Percentiles rank a stretch among this genome's conserved stretches.
Evolutionary conservation across 768 basidiomycete species (phyloP).

Genomic region (Boletus rubroflammeus): DNA sequence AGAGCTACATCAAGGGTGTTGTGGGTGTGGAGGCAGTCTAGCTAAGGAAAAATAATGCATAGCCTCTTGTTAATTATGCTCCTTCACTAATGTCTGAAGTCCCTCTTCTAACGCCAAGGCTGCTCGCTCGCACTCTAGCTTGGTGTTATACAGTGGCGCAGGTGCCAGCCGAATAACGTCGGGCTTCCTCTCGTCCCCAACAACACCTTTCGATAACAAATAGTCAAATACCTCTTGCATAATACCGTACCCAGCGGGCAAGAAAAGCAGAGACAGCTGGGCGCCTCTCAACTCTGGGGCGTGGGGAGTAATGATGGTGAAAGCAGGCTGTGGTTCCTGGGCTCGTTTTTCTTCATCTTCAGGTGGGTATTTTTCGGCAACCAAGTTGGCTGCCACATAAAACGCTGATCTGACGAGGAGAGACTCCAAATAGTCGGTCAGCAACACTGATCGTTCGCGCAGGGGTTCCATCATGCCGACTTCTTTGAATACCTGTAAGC

Average conservation of each 20-base stretch:
- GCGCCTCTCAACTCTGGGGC: slow-evolving; percentile 69
- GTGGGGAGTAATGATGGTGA: slow-evolving; percentile 91
- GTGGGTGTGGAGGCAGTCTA: slow-evolving; percentile 2
- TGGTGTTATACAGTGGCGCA: slow-evolving; percentile 81
- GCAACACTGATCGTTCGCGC: slow-evolving; percentile 60
- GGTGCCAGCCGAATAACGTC: slow-evolving; percentile 91
- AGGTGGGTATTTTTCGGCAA: slow-evolving; percentile 29
- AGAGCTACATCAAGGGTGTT: slow-evolving; percentile 35
- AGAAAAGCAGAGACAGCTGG: slow-evolving; percentile 83
- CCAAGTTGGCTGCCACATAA: slow-evolving; percentile 48
- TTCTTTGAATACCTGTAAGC: slow-evolving; percentile 74
- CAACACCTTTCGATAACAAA: slow-evolving; percentile 67
- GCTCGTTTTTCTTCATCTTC: slow-evolving; percentile 16
- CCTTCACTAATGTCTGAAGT: slow-evolving; percentile 33
- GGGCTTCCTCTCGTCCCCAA: slow-evolving; percentile 90
- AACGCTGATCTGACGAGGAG: slow-evolving; percentile 59
- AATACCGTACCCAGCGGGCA: slow-evolving; percentile 49
- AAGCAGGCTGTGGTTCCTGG: slow-evolving; percentile 39
- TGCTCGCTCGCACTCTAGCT: slow-evolving; percentile 71
- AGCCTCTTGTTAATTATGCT: slow-evolving; percentile 6
- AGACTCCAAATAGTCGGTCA: slow-evolving; percentile 71
- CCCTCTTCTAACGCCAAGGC: slow-evolving; percentile 62
- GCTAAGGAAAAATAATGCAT: slow-evolving; percentile 1
- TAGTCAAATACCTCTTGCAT: slow-evolving; percentile 70
- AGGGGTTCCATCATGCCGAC: slow-evolving; percentile 72